Conservation (phyloP, 169 alveolate species). For the Plasmodium cynomolgi region DNA sequence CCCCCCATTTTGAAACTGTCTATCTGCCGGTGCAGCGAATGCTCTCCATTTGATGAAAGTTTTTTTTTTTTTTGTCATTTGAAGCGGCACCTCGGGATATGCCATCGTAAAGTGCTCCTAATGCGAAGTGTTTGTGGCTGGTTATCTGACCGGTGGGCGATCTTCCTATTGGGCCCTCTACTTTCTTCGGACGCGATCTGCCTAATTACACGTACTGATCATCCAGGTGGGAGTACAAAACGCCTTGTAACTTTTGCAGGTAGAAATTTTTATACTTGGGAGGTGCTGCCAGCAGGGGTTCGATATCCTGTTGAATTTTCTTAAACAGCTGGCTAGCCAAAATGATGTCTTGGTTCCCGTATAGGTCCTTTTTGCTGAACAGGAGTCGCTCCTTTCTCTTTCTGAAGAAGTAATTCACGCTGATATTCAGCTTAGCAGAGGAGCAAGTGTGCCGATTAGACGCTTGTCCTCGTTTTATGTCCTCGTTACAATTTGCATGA, state of each 20-base stretch:
- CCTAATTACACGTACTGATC: slow-evolving; percentile 11
- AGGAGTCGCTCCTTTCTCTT: slow-evolving; percentile 29
- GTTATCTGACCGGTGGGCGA: neutral
- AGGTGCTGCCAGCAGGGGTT: slow-evolving; percentile 20
- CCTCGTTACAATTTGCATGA: neutral
- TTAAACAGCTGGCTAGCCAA: slow-evolving; percentile 61
- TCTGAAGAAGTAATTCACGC: slow-evolving; percentile 73
- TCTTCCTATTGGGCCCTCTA: neutral
- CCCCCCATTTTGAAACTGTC: neutral
- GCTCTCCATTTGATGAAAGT: neutral
- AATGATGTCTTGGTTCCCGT: slow-evolving; percentile 69
- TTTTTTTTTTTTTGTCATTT: slow-evolving; percentile 15
- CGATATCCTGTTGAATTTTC: slow-evolving; percentile 61
- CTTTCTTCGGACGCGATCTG: neutral
- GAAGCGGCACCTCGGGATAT: neutral
- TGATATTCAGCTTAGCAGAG: slow-evolving; percentile 50
- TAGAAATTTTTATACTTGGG: slow-evolving; percentile 71
- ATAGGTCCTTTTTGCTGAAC: slow-evolving; percentile 61
- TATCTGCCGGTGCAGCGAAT: neutral
- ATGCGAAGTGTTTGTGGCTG: neutral
- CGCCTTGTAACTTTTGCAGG: slow-evolving; percentile 61
- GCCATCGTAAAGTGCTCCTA: neutral
- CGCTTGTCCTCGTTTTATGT: neutral
- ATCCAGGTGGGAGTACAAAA: slow-evolving; percentile 44
- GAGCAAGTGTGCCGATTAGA: neutral